phyloP scores from a whole-genome alignment of 2,329 filamentous ascomycete species.

The Fusarium neocosmosporiellum region DNA sequence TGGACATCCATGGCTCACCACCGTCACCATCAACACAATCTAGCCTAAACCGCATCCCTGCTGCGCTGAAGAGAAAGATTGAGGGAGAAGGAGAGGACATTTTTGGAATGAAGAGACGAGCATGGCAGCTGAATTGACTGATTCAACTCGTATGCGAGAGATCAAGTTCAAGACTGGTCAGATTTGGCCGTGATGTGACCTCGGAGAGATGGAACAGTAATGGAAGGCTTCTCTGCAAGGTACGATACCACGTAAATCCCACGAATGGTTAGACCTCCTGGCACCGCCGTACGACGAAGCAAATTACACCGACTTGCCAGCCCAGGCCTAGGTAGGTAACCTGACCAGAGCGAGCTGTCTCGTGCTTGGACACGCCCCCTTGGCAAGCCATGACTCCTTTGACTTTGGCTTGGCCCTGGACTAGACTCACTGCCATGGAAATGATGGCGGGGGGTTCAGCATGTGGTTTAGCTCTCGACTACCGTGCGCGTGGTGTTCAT shows the following conservation, averaged over 20 bases:
- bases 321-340: not conserved
- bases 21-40: slow-evolving; percentile 33
- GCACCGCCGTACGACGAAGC: not conserved
- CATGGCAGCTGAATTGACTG: not conserved
- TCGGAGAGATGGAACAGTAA: slow-evolving; percentile 33
- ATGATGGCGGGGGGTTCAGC: slow-evolving; percentile 27
- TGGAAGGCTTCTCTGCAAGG: slow-evolving; percentile 38
- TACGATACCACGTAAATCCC: slow-evolving; percentile 13
- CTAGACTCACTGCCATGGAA: slow-evolving; percentile 6
- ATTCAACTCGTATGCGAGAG: not conserved
- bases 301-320: slow-evolving; percentile 9
- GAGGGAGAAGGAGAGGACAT: not conserved
- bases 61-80: not conserved
- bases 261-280: not conserved
- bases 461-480: slow-evolving; percentile 30
- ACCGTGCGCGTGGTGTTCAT: slow-evolving; percentile 31
- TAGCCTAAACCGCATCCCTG: slow-evolving; percentile 25
- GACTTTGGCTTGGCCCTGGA: slow-evolving; percentile 16
- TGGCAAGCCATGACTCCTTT: slow-evolving; percentile 30
- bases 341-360: not conserved
- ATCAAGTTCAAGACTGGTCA: slow-evolving; percentile 1
- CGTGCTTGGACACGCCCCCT: slow-evolving; percentile 2
- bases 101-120: not conserved
- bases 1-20: slow-evolving; percentile 33
- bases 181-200: slow-evolving; percentile 9